These are phyloP conservation scores for Capsella rubella DNA, from an alignment of 441 rosid genomes.

Conservation along the genomic window DNA sequence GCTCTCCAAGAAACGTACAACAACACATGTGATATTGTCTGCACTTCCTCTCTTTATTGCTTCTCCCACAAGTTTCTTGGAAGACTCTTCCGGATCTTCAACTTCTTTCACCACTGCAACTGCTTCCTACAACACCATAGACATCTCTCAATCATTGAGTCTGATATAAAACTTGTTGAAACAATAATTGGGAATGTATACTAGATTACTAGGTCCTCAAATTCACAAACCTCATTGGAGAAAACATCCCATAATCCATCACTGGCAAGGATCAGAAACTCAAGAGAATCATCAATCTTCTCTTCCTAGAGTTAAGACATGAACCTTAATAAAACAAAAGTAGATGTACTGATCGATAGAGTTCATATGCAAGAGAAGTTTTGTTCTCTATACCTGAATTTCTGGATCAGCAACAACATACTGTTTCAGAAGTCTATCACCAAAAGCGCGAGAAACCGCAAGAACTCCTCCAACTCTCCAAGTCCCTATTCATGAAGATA, in stretches of 20 bases:
- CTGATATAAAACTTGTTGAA: neutral
- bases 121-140: conserved; percentile 60
- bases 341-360: neutral
- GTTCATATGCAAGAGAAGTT: conserved; percentile 2
- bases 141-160: neutral
- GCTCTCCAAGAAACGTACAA: conserved; percentile 71
- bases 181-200: neutral
- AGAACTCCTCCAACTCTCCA: conserved; percentile 99
- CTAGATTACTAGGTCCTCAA: no score
- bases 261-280: conserved; percentile 96
- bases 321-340: neutral
- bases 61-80: conserved; percentile 77
- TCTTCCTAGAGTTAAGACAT: conserved; percentile 71
- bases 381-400: conserved; percentile 63
- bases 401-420: conserved; percentile 99
- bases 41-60: conserved; percentile 89
- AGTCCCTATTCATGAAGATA: conserved; percentile 62
- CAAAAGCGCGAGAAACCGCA: conserved; percentile 99
- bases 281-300: conserved; percentile 80
- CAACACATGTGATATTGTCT: conserved; percentile 91
- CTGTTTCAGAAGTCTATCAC: conserved; percentile 87
- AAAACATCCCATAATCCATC: conserved; percentile 99
- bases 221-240: conserved; percentile 72
- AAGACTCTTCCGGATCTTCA: conserved; percentile 76
- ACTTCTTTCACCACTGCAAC: conserved; percentile 75